phyloP scores from a whole-genome alignment of 805 yeast species.

The Ogataea ganodermae region DNA sequence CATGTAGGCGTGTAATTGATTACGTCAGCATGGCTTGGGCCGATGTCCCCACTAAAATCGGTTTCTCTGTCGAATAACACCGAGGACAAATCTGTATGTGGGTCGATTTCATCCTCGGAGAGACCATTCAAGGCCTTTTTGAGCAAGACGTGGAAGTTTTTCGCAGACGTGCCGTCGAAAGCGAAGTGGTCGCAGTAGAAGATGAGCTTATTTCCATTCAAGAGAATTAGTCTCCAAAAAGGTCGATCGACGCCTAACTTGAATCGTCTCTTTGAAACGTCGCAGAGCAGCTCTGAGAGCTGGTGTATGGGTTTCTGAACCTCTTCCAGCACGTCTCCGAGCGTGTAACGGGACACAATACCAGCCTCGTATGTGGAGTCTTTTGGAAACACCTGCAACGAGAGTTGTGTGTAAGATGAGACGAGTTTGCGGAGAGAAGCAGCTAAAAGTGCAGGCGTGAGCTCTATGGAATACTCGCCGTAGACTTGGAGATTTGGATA shows the following conservation, averaged over 20 bases:
- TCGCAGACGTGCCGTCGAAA: conserved; percentile 39
- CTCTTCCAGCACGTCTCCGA: conserved; percentile 23
- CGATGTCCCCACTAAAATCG: not conserved
- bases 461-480: conserved; percentile 16
- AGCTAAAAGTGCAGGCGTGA: conserved; percentile 13
- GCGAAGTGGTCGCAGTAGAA: conserved; percentile 35
- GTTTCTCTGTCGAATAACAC: conserved; percentile 7
- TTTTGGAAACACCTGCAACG: conserved; percentile 15
- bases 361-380: conserved; percentile 2
- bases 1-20: conserved; percentile 14
- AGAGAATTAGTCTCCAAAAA: conserved; percentile 26
- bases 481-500: conserved; percentile 16
- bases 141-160: conserved; percentile 27
- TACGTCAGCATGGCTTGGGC: conserved; percentile 8
- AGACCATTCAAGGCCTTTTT: conserved; percentile 26
- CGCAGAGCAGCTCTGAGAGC: conserved; percentile 8
- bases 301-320: conserved; percentile 9
- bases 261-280: conserved; percentile 7
- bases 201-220: conserved; percentile 17
- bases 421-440: conserved; percentile 18
- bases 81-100: not conserved
- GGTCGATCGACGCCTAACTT: conserved; percentile 14
- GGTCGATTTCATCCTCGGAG: conserved; percentile 2
- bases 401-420: conserved; percentile 20
- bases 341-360: conserved; percentile 8